These are phyloP conservation scores for Eutypa lata DNA, from an alignment of 2,329 filamentous ascomycete species.

Conservation along the genomic window DNA sequence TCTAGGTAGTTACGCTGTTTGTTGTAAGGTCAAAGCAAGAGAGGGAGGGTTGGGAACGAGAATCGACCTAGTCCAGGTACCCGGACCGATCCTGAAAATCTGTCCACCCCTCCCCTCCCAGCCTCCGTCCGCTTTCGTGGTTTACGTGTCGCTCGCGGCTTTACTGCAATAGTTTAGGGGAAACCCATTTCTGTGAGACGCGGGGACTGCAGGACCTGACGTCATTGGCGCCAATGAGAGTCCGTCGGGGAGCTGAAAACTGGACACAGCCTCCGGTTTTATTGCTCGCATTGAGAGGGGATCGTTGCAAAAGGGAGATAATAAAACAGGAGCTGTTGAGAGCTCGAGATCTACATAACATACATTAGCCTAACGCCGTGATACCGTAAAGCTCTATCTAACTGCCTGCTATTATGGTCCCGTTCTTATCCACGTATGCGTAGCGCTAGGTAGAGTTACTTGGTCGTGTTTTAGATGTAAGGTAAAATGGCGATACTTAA, in stretches of 20 bases:
- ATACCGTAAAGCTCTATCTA: too few species aligned
- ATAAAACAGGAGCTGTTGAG: neutral
- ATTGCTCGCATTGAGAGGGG: neutral
- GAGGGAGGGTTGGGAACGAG: too few species aligned
- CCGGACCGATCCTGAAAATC: neutral
- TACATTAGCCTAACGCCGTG: neutral
- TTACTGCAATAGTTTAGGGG: neutral
- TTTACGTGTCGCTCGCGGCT: neutral
- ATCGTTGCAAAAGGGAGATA: neutral
- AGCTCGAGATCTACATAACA: neutral
- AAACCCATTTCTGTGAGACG: constrained; percentile 5
- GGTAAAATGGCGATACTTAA: too few species aligned
- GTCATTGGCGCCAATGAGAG: constrained; percentile 19
- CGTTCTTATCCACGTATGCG: too few species aligned
- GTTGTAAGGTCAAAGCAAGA: too few species aligned
- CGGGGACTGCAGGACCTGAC: constrained; percentile 17
- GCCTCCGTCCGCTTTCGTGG: neutral
- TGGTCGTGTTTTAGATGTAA: too few species aligned
- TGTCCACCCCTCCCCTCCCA: neutral
- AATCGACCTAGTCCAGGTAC: neutral
- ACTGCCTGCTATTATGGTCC: too few species aligned
- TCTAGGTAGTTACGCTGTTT: too few species aligned
- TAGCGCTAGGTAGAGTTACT: too few species aligned
- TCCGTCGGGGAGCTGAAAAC: constrained; percentile 1
- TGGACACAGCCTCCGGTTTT: constrained; percentile 1